phyloP scores from a whole-genome alignment of 768 basidiomycete species.

The Hirschioporus abietinus region DNA sequence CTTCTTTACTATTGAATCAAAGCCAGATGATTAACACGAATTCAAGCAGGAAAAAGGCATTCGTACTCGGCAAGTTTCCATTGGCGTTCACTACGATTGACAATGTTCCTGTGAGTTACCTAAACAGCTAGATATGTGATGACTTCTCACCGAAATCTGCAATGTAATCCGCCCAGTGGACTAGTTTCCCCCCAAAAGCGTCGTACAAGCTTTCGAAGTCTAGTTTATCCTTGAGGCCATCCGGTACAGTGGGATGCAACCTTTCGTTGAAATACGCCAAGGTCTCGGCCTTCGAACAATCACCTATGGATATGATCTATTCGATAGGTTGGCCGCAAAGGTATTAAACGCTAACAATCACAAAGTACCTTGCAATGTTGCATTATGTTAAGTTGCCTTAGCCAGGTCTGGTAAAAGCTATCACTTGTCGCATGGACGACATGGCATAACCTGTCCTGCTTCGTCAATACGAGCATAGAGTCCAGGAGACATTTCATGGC shows the following conservation, averaged over 20 bases:
- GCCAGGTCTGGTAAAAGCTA: conserved; percentile 81
- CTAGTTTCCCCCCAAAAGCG: conserved; percentile 80
- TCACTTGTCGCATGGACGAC: conserved; percentile 81
- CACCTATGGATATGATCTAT: conserved; percentile 74
- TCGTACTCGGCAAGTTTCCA: conserved; percentile 66
- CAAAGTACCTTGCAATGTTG: conserved; percentile 69
- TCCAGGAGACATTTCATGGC: conserved; percentile 84
- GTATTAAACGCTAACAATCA: not conserved
- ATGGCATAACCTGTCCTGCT: conserved; percentile 81
- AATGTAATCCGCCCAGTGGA: conserved; percentile 78
- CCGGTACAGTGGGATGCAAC: conserved; percentile 66
- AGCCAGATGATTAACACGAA: conserved; percentile 2
- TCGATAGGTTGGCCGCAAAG: not conserved
- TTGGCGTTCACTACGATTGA: conserved; percentile 58
- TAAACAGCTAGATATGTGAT: conserved; percentile 6
- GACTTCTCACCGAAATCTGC: conserved; percentile 57
- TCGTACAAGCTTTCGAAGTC: conserved; percentile 71
- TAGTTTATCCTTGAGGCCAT: conserved; percentile 45
- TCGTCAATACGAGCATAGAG: conserved; percentile 81
- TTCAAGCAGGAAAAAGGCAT: not conserved
- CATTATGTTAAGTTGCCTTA: conserved; percentile 73
- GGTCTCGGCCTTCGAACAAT: conserved; percentile 70
- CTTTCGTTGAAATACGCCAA: conserved; percentile 59
- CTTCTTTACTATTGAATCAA: conserved; percentile 56
- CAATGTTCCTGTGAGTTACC: conserved; percentile 7